Base-by-base conservation (phyloP, 371 early-diverging fungal species). In the Phascolomyces articulosus region DNA sequence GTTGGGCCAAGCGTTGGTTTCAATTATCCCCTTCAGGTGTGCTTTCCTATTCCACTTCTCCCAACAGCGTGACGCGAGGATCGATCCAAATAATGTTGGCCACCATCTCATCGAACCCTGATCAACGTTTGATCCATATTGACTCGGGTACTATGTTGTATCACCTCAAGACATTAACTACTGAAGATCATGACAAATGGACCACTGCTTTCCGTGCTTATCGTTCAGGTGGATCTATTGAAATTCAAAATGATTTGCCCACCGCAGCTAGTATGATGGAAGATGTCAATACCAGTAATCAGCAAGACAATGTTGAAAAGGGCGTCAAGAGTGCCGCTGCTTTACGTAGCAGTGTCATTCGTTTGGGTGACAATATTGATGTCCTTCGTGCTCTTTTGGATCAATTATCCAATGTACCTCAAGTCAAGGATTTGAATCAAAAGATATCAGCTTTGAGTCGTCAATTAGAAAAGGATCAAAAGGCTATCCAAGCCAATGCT, bases 1-100 rank as follows among this genome's bases (percentile, higher is more conserved):
- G 93, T 23, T 92, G 92, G 92, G 92, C 92, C 6, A 85, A 86
- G 64, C 84, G 93, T 13, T 92, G 91, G 91, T 86, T 91, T 60
- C 73, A 82, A 56, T 64, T 85, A 7, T 84, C 85, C 61, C 82
- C 85, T 29, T 66, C 79, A 38, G 87, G 84, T 11, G 77, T 85
- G 48, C 73, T 92, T 21, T 81, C 88, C 16, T 91, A 91, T 69
- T 80, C 83, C 44, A 86, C 82, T 34, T 68, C 72, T 10, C 90
- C 84, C 23, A 72, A 81, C 40, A 85, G 90, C 26, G 78, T 87
- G 28, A 86, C 88, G 44, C 90, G 95, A 15, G 95, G 93, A 9
- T 87, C 91, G 21, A 84, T 95, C 20, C 83, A 89, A 51, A 80
- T 93, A 28, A 72, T 72, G 44, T 75, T 82, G 34, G 85, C 91